These are phyloP conservation scores for Rhizopogon rudus DNA, from an alignment of 768 basidiomycete species.

Conservation along the genomic window DNA sequence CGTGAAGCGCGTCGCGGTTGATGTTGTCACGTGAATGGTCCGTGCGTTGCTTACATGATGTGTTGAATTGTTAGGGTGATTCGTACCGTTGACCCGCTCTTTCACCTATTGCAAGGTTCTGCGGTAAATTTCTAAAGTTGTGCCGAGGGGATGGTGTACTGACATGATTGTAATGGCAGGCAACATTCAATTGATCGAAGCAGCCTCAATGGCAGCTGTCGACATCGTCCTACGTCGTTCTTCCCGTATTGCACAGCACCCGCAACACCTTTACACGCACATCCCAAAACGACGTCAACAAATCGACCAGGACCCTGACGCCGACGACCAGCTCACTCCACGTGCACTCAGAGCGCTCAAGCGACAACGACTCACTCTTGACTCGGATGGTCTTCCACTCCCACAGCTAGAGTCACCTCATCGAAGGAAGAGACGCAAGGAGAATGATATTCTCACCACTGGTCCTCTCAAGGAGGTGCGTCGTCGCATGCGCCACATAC, in stretches of 20 bases:
- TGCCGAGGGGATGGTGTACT: too few species aligned
- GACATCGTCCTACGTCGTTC: constrained; percentile 1
- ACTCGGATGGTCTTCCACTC: constrained; percentile 23
- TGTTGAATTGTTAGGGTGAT: neutral
- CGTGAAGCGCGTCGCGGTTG: too few species aligned
- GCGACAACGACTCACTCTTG: constrained; percentile 26
- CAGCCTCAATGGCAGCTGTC: neutral
- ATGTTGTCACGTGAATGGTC: neutral
- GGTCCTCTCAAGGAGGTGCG: constrained; percentile 1
- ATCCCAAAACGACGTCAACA: neutral
- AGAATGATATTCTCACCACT: constrained; percentile 5
- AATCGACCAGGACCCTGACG: constrained; percentile 7
- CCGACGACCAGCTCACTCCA: constrained; percentile 27
- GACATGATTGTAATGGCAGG: constrained; percentile 1
- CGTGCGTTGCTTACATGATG: neutral
- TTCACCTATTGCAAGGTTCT: too few species aligned
- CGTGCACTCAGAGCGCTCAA: constrained; percentile 30
- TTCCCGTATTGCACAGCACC: constrained; percentile 1
- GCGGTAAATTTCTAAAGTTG: too few species aligned
- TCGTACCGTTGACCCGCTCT: too few species aligned
- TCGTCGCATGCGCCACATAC: neutral
- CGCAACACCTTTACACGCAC: neutral
- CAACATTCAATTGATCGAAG: neutral
- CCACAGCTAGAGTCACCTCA: neutral
- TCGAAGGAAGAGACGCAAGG: constrained; percentile 19